Percentiles rank a stretch among this genome's conserved stretches.
phyloP scores from a whole-genome alignment of 2,329 filamentous ascomycete genomes.

The Colletotrichum sp. region DNA sequence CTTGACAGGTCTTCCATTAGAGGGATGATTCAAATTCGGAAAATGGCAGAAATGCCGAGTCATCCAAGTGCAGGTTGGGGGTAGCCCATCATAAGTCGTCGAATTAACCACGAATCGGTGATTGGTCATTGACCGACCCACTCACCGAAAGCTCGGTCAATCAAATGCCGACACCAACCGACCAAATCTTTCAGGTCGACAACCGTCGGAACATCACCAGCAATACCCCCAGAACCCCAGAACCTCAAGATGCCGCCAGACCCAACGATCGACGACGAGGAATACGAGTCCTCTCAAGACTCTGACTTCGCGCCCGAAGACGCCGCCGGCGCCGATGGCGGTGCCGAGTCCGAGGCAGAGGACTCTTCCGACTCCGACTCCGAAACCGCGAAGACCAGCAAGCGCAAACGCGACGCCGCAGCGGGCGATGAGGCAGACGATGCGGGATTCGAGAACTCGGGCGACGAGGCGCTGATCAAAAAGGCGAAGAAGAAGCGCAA shows the following conservation, averaged over 20 bases:
- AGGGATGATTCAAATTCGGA: background rate
- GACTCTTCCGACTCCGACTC: constrained; percentile 50
- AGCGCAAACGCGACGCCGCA: constrained; percentile 36
- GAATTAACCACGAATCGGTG: background rate
- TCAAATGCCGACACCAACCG: constrained; percentile 1
- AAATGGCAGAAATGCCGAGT: background rate
- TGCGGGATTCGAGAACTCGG: constrained; percentile 68
- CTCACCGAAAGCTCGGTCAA: constrained; percentile 7
- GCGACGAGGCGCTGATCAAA: constrained; percentile 73
- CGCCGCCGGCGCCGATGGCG: constrained; percentile 45
- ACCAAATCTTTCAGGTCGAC: background rate
- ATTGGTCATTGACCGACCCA: background rate
- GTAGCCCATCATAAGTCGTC: background rate
- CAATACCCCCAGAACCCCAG: background rate
- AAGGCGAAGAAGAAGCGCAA: constrained; percentile 61
- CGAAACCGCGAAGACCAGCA: constrained; percentile 27
- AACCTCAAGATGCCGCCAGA: constrained; percentile 47
- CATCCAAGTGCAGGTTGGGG: background rate
- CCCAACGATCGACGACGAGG: constrained; percentile 45
- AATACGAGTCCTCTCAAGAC: constrained; percentile 75
- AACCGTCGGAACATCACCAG: background rate
- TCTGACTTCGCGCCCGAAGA: constrained; percentile 74
- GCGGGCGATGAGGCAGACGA: constrained; percentile 41
- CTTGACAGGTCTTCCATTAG: background rate
- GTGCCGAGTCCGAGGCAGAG: constrained; percentile 53